Evolutionary conservation across 768 basidiomycete genomes (phyloP).

Genomic region (Lentinus tigrinus): DNA sequence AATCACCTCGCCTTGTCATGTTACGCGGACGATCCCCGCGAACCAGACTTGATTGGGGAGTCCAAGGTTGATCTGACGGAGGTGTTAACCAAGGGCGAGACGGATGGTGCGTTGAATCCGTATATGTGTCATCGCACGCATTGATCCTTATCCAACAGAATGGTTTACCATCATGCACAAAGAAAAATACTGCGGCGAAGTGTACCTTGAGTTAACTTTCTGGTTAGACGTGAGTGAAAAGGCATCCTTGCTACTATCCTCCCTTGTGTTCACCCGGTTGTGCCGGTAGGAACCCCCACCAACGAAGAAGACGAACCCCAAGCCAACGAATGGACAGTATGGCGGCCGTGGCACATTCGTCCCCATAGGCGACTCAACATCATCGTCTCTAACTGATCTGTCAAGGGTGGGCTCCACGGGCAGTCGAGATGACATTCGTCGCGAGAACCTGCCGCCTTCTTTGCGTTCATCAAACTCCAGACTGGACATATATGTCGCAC

Average conservation of each 20-base stretch:
- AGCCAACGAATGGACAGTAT: slow-evolving; percentile 52
- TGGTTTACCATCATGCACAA: slow-evolving; percentile 92
- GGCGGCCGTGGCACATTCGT: slow-evolving; percentile 78
- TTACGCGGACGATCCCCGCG: slow-evolving; percentile 93
- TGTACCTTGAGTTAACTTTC: slow-evolving; percentile 95
- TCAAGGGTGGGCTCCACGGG: slow-evolving; percentile 7
- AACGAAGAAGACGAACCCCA: slow-evolving; percentile 59
- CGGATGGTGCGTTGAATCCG: slow-evolving; percentile 69
- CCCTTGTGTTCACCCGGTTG: background rate
- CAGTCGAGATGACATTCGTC: slow-evolving; percentile 31
- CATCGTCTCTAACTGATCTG: slow-evolving; percentile 23
- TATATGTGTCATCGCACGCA: background rate
- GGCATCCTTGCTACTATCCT: background rate
- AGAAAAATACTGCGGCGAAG: slow-evolving; percentile 92
- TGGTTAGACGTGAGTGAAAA: slow-evolving; percentile 79
- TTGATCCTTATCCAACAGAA: slow-evolving; percentile 48
- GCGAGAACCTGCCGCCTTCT: slow-evolving; percentile 60
- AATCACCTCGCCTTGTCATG: slow-evolving; percentile 78
- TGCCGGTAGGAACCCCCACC: slow-evolving; percentile 67
- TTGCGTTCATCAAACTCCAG: slow-evolving; percentile 61
- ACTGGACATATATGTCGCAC: slow-evolving; percentile 70
- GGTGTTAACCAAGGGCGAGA: slow-evolving; percentile 92
- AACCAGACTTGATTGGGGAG: slow-evolving; percentile 96
- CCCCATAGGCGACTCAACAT: slow-evolving; percentile 35
- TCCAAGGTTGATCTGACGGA: slow-evolving; percentile 83